Evolutionary conservation across 768 basidiomycete genomes (phyloP), one percentile per base, ranked within the genome.

Genomic region (Podaxis sp.): DNA sequence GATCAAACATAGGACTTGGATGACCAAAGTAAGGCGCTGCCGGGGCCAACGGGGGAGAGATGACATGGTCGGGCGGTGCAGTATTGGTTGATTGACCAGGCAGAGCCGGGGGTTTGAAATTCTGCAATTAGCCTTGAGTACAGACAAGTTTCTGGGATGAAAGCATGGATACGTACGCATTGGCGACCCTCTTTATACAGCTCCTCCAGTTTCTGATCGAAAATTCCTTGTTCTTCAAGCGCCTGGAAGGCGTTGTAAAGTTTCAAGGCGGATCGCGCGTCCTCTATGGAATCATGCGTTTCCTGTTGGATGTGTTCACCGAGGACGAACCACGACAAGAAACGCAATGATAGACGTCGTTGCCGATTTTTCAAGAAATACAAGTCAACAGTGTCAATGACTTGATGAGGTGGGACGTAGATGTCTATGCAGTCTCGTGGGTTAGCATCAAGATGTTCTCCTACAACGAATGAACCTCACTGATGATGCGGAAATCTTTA

Each of bases 401-500:
- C 95, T 74, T 96, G 96, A 2, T 91, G 88, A 0, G 95, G 94
- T 0, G 96, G 96, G 11, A 99, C 94, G 71, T 90, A 95, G 51
- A 99, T 94, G 73, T 99, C 96, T 99, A 52, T 12, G 15, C 40
- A 40, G 24, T 15, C 33, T 33, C 36, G 26, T 53, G 20, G 54
- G 28, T 56, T 56, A 26, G 63, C 50, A 24, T 61, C 50, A 37
- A 41, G 37, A 22, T 26, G 3, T 10, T 8, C 13, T 4, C 26
- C 15, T 4, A 15, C 6, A 1, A 15, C 17, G n/a, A 24, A 20
- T n/a, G 7, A 22, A 36, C 78, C 92, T 72, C 67, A 96, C 96
- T 99, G 77, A 99, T 99, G 60, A 96, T 99, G 11, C 96, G 86
- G 78, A 99, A 98, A 73, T 99, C 97, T 72, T 99, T 98, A 15